Conservation (phyloP, 352 stramenopile genomes). For the Phytophthora agathidicida region DNA sequence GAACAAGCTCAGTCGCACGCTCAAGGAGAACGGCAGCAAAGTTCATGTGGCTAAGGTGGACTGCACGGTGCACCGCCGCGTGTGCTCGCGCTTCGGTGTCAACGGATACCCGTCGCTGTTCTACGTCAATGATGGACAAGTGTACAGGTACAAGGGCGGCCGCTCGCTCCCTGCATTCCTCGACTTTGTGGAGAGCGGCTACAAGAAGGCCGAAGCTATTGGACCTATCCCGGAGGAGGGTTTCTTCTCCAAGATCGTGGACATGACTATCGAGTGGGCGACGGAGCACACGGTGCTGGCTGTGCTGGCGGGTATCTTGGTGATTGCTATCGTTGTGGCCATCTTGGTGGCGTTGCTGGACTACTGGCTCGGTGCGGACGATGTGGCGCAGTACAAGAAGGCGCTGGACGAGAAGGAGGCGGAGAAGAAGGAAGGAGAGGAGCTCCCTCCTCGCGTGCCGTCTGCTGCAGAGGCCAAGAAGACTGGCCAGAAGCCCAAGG, state of each 20-base stretch:
- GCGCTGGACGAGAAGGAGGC: conserved; percentile 38
- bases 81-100: conserved; percentile 86
- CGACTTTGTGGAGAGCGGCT: conserved; percentile 68
- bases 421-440: conserved; percentile 20
- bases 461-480: conserved; percentile 44
- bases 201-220: conserved; percentile 51
- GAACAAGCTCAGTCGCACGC: conserved; percentile 76
- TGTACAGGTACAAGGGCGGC: conserved; percentile 82
- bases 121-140: conserved; percentile 70
- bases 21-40: conserved; percentile 66
- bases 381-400: conserved; percentile 62
- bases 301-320: conserved; percentile 57
- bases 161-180: conserved; percentile 72
- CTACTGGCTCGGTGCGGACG: conserved; percentile 74
- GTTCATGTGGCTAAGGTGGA: conserved; percentile 72
- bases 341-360: conserved; percentile 75
- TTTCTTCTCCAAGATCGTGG: conserved; percentile 66
- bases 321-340: conserved; percentile 68
- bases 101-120: conserved; percentile 82
- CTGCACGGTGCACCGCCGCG: conserved; percentile 80
- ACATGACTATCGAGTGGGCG: conserved; percentile 70
- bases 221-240: conserved; percentile 69
- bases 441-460: conserved; percentile 31
- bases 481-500: conserved; percentile 49
- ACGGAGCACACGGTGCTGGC: conserved; percentile 73